Base-by-base conservation (phyloP, 1,284 basidiomycete genomes). In the Waitea zeae region DNA sequence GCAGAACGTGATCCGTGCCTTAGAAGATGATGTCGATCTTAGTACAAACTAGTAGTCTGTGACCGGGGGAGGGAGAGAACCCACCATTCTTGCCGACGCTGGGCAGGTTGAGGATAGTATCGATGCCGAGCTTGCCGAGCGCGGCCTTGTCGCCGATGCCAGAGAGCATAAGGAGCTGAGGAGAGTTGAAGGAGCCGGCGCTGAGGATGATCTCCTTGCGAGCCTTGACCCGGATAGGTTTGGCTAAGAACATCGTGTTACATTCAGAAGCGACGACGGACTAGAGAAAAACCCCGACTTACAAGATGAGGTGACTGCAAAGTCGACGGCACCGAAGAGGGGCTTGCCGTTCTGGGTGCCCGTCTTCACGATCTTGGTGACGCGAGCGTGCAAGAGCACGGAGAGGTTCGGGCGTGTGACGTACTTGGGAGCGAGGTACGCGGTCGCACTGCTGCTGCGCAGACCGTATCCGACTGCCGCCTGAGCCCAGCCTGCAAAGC, bases 101-200 rank as follows among this genome's bases (percentile, higher is more conserved):
- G n/a, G n/a, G n/a, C n/a, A n/a, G n/a, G n/a, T n/a, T n/a, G 5
- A 56, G 38, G 9, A 58, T 41, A 1, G 51, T 36, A 1, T 41
- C 37, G 35, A 56, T 51, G 14, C 51, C 50, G 11, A 49, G 42
- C 7, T 38, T 36, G 22, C 19, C 17, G 7, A 62, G 48, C 3
- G 53, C 44, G 12, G 31, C 33, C 20, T 38, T 35, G 39, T 47
- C 41, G n/a, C 52, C 52, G 41, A 54, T 48, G 37, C 52, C 52
- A 7, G 43, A 51, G 30, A 46, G 46, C 45, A 53, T 43, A 17
- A 52, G 43, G 13, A 53, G 33, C 11, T 35, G 35, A 31, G 50
- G 46, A 30, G 44, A 42, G 38, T 48, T 35, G 29, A 50, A 50
- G 49, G 18, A 43, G 36, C 46, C 51, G 44, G 18, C 24, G 39